phyloP scores from a whole-genome alignment of 2,329 filamentous ascomycete species.

The Ceratocystis cacaofunesta region DNA sequence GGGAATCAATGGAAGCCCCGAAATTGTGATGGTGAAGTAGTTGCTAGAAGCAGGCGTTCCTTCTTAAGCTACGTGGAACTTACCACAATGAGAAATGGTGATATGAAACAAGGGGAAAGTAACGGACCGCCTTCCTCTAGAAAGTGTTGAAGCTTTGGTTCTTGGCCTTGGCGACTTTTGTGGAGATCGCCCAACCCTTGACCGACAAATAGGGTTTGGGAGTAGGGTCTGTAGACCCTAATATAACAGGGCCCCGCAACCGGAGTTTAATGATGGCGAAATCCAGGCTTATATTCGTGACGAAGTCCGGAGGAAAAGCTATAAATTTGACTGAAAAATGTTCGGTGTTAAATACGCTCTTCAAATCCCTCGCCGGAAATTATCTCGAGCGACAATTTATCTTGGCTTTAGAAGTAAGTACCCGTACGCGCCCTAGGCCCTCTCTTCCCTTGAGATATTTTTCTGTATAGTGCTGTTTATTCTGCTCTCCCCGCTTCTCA shows the following conservation, averaged over 20 bases:
- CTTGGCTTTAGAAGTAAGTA: background rate
- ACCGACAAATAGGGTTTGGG: background rate
- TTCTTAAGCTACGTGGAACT: slow-evolving; percentile 8
- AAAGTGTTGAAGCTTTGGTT: slow-evolving; percentile 17
- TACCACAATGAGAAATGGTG: background rate
- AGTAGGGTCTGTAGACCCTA: background rate
- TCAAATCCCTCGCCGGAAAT: background rate
- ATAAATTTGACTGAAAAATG: background rate
- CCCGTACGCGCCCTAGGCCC: background rate
- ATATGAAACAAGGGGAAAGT: slow-evolving; percentile 8
- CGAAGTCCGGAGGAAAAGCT: background rate
- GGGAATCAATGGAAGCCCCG: background rate
- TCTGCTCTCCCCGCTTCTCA: background rate
- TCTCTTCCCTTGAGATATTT: background rate
- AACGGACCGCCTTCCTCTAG: slow-evolving; percentile 7
- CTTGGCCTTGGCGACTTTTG: slow-evolving; percentile 1
- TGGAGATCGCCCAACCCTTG: background rate
- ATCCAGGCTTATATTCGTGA: background rate
- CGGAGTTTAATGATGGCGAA: slow-evolving; percentile 8
- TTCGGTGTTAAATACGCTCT: background rate
- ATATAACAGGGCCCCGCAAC: background rate
- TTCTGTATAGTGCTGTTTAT: background rate
- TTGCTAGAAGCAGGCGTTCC: background rate
- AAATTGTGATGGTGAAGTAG: background rate
- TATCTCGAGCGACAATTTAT: background rate